Base-by-base conservation (phyloP, 257 asterid genomes). In the Echites panduratus region DNA sequence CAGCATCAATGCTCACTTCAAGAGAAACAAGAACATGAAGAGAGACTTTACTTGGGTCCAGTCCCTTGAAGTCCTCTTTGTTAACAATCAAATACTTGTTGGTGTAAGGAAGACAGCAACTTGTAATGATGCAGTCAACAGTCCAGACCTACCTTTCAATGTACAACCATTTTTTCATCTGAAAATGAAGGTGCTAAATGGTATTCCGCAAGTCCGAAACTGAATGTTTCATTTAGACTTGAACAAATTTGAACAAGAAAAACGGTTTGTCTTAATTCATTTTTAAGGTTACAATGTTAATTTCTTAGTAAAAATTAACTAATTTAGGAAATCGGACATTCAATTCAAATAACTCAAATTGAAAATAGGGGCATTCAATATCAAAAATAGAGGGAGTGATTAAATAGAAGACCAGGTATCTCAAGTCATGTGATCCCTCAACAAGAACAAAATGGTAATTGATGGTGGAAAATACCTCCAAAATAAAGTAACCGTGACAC, bases 381-480 rank as follows among this genome's bases (percentile, higher is more conserved):
- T 32, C 38, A 32, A 3, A 32, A 3, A 32, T 32, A 32, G 38
- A 32, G 38, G 38, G n/a, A n/a, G n/a, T n/a, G n/a, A n/a, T n/a
- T n/a, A 32, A 32, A 32, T 32, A 32, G 38, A 32, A n/a, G n/a
- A n/a, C 24, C 43, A 2, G 44, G 45, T 22, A 27, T 69, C 43
- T 17, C 44, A 24, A 69, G 1, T 69, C 58, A 49, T 47, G 0
- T 8, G 73, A 24, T 24, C 73, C 7, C 22, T 19, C 0, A 24
- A 69, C 44, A 45, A 44, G 17, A 69, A 69, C 9, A 16, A 45
- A 3, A 14, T 69, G 2, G 44, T 47, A 45, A 69, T 69, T 47
- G 73, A 69, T 73, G 96, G 96, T 86, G 1, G 93, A 90, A 71
- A 89, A 89, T 0, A 90, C 75, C 89, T 92, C 85, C 80, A 77